These are phyloP conservation scores for Incumbomyces delicatus DNA, from an alignment of 2,329 filamentous ascomycete species.

Conservation along the genomic window DNA sequence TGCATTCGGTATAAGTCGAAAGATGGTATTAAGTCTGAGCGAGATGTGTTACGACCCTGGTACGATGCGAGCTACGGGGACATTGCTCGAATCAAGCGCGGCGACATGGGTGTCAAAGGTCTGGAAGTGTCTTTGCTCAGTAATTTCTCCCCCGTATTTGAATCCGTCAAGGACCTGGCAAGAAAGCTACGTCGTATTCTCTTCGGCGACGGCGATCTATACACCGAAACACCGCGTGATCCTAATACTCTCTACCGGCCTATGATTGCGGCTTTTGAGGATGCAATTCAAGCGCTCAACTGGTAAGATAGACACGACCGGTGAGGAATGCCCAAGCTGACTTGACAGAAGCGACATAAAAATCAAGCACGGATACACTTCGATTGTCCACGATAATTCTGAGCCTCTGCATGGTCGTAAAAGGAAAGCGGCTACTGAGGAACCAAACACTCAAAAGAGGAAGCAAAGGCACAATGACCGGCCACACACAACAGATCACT, in stretches of 20 bases:
- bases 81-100: neutral
- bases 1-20: neutral
- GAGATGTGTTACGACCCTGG: neutral
- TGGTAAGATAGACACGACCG: neutral
- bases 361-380: neutral
- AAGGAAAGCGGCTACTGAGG: neutral
- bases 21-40: neutral
- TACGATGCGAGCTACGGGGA: neutral
- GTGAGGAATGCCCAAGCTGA: neutral
- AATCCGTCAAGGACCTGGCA: neutral
- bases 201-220: neutral
- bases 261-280: slow-evolving; percentile 2
- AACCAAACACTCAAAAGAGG: slow-evolving; percentile 1
- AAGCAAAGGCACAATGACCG: neutral
- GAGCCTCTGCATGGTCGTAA: neutral
- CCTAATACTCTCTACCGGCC: neutral
- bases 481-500: neutral
- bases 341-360: neutral
- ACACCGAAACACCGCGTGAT: neutral
- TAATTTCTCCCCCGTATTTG: neutral
- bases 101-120: neutral
- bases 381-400: neutral
- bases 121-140: neutral
- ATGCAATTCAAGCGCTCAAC: neutral
- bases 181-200: neutral